Base-by-base conservation (phyloP, 1,284 basidiomycete genomes). In the Ustilago lituana region DNA sequence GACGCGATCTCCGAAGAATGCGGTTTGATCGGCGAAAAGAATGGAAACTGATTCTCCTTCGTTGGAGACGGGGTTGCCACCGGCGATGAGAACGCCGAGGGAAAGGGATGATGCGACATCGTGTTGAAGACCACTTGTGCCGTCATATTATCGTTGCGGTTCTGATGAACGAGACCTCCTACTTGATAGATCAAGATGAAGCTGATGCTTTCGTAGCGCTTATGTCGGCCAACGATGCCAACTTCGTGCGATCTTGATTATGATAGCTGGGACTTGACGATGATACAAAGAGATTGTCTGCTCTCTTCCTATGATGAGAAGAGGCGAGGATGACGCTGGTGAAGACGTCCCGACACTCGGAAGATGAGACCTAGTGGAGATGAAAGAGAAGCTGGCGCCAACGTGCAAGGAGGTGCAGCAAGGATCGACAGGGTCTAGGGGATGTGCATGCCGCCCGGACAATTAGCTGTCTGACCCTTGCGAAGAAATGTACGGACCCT, bases 21-120 rank as follows among this genome's bases (percentile, higher is more conserved):
- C 26, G 26, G 15, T 11, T 47, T 24, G 15, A 41, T 44, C 2
- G 44, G 20, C 5, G 57, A 50, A 20, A 67, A 52, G 3, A 22
- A 4, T 1, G 47, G 38, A 27, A 61, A 46, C 22, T 53, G 47
- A 14, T 49, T 56, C 36, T 67, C 64, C 41, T 53, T 60, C 31
- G 64, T 48, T 6, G 64, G 64, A 14, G 66, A 65, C 20, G 67
- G 62, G 2, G 67, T 65, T 1, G 62, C 41, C 8, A 46, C 35
- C 1, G 67, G 58, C 37, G 67, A 70, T 11, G 62, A 51, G 20
- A 65, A 65, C 17, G 58, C 47, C 15, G 67, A 50, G 17, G 67
- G 58, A 22, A 70, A 70, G 19, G 39, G 47, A 44, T 70, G 61
- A 12, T 64, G 61, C 20, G 67, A 33, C 57, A 61, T 58, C 24